These are phyloP conservation scores for Colletotrichum sp. DNA, from an alignment of 2,329 filamentous ascomycete species.

Conservation along the genomic window DNA sequence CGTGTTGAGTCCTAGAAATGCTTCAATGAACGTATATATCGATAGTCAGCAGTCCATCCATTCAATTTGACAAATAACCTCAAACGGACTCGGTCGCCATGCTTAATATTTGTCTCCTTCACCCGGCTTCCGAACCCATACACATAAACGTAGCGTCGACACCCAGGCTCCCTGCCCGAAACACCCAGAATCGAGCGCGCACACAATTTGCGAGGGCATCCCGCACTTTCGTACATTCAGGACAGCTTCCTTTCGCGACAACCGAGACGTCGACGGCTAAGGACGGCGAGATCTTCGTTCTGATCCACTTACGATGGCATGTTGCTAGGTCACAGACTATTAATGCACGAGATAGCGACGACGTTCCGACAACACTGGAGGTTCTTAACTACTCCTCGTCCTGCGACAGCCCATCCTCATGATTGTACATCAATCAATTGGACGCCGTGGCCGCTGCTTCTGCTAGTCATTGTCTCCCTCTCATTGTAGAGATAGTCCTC, in stretches of 20 bases:
- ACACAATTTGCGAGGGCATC: neutral
- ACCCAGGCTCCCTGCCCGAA: neutral
- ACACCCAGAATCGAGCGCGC: neutral
- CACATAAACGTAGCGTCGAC: neutral
- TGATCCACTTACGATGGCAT: neutral
- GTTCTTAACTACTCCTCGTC: neutral
- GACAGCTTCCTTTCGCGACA: neutral
- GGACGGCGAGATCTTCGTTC: neutral
- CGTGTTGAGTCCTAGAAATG: neutral
- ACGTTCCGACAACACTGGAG: neutral
- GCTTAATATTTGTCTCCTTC: neutral
- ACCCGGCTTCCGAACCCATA: neutral
- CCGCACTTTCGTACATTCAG: neutral
- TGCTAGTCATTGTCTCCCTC: neutral
- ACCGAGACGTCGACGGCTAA: neutral
- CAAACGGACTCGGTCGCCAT: neutral
- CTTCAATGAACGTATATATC: neutral
- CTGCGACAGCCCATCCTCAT: neutral
- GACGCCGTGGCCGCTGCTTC: neutral
- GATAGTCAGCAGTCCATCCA: accelerated
- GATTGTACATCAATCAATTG: neutral
- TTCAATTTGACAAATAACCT: neutral
- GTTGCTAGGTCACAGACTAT: neutral
- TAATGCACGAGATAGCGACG: neutral
- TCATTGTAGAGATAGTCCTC: neutral